Conservation (phyloP, 495 filamentous ascomycete genomes). For the Penicillium fimorum region DNA sequence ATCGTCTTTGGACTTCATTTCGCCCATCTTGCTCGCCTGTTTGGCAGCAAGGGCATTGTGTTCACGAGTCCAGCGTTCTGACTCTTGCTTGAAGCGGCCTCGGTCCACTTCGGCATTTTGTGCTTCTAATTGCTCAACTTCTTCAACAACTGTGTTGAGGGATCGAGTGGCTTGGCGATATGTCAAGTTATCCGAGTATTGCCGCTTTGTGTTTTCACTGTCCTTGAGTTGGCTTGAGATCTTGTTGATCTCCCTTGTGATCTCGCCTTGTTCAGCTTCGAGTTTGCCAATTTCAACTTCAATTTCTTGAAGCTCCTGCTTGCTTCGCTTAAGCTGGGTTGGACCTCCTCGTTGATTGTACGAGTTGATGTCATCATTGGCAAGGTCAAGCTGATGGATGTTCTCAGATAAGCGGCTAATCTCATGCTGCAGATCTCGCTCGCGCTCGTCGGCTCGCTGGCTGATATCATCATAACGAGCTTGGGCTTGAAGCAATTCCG, state of each 20-base stretch:
- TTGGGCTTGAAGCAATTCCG: slow-evolving; percentile 71
- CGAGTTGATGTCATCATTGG: slow-evolving; percentile 72
- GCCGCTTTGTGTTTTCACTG: slow-evolving; percentile 73
- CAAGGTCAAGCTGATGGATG: slow-evolving; percentile 69
- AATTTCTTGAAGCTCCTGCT: slow-evolving; percentile 64
- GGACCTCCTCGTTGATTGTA: slow-evolving; percentile 79
- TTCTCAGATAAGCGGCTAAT: slow-evolving; percentile 68
- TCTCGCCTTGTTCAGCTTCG: slow-evolving; percentile 63
- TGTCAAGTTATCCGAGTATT: slow-evolving; percentile 80
- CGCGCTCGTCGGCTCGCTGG: slow-evolving; percentile 65
- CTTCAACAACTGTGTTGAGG: slow-evolving; percentile 60
- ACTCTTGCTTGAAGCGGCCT: slow-evolving; percentile 68
- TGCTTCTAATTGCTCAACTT: slow-evolving; percentile 74
- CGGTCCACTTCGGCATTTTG: slow-evolving; percentile 82
- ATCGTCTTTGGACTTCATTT: slow-evolving; percentile 78
- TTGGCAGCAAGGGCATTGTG: slow-evolving; percentile 60
- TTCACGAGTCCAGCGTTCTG: slow-evolving; percentile 57
- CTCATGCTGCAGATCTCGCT: slow-evolving; percentile 70
- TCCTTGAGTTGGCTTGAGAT: slow-evolving; percentile 74
- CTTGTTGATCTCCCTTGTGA: slow-evolving; percentile 70
- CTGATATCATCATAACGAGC: slow-evolving; percentile 71
- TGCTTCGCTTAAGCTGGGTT: slow-evolving; percentile 63
- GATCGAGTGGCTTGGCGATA: slow-evolving; percentile 72
- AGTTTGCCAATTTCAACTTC: slow-evolving; percentile 62
- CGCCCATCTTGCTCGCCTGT: slow-evolving; percentile 63